Evolutionary conservation across 202 grass and related monocot genomes (phyloP).

Genomic region (Carex sylvatica): DNA sequence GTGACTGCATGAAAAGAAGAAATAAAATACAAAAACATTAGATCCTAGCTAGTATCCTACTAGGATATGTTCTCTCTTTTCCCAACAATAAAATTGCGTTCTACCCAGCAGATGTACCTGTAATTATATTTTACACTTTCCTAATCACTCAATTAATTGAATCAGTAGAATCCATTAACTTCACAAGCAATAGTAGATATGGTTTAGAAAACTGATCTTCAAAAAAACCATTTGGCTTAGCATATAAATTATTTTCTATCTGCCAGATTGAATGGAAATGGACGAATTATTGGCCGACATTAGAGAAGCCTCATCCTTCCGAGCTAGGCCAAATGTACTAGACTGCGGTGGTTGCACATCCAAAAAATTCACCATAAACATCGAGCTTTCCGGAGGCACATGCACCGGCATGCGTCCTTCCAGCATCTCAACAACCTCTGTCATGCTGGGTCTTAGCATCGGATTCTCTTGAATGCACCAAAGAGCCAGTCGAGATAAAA

Average conservation of each 20-base stretch:
- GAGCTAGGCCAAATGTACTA: not conserved
- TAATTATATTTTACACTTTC: not conserved
- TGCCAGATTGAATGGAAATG: not conserved
- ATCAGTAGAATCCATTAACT: not conserved
- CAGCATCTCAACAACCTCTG: constrained; percentile 47
- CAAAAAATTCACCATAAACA: constrained; percentile 22
- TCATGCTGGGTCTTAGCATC: constrained; percentile 46
- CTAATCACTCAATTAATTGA: not conserved
- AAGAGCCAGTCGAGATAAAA: constrained; percentile 38
- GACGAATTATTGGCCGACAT: not conserved
- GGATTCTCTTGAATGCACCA: constrained; percentile 52
- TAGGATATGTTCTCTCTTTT: not conserved
- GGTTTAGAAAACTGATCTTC: not conserved
- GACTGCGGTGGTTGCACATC: not conserved
- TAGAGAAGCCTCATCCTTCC: not conserved
- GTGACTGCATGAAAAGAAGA: too few species aligned
- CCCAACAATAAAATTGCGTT: too few species aligned
- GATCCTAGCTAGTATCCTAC: not conserved
- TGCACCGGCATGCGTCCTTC: constrained; percentile 41
- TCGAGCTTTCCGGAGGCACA: constrained; percentile 31
- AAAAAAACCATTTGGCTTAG: not conserved
- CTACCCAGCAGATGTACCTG: not conserved
- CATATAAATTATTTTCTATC: not conserved
- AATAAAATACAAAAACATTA: too few species aligned
- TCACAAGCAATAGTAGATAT: not conserved